Evolutionary conservation across 345 rosid species (phyloP), one percentile per base, ranked within the genome.

Genomic region (Linum trigynum): DNA sequence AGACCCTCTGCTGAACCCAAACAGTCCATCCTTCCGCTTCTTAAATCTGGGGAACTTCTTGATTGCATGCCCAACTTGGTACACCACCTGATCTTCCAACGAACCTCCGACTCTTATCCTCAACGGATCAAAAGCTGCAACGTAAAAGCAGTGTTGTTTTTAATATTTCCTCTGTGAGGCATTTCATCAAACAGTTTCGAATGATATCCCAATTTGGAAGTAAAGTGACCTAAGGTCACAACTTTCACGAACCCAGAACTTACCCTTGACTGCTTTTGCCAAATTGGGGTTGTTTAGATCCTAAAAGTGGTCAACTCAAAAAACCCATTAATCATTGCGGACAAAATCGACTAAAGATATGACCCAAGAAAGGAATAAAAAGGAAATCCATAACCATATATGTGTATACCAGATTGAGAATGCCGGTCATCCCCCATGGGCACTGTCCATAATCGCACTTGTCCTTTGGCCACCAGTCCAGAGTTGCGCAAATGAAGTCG

Each of bases 401-500:
- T 1, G 0, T 5, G 45, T 3, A 35, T 73, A 84, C 89, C 83
- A 86, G 70, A 67, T 79, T 77, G 67, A 82, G 60, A 57, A 84
- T 4, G 50, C 87, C 87, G 65, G 87, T 78, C 45, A 67, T 60
- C 1, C 76, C 86, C 89, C 92, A 86, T 6, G 86, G 89, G 36
- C 87, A 84, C 63, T 78, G 86, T 9, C 71, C 58, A 39, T 86
- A 86, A 45, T 86, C 75, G 56, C 89, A 81, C 39, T 84, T 86
- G 23, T 77, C 61, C 9, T 7, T 15, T 0, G 92, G 84, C 89
- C 92, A 86, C 89, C 87, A 87, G 62, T 87, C 94, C 5, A 85
- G 50, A 23, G 92, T 87, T 1, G 78, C 86, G 65, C 90, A 87
- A 1, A 87, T 63, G 38, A 82, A 86, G 42, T 75, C 73, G 3